phyloP scores from a whole-genome alignment of 495 filamentous ascomycete species.

The Penicillium mononematosum region DNA sequence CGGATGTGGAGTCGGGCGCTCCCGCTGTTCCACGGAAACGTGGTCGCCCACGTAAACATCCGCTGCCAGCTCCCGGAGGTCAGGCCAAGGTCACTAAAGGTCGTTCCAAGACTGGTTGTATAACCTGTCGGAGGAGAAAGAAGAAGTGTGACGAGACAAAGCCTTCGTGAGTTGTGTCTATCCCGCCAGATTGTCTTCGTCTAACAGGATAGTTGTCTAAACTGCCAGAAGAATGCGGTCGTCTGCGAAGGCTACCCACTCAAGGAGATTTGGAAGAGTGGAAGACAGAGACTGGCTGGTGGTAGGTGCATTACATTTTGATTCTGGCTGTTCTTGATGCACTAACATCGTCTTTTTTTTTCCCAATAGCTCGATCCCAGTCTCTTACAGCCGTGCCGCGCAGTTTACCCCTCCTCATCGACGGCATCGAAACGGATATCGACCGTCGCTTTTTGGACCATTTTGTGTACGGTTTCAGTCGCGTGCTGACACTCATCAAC shows the following conservation, averaged over 20 bases:
- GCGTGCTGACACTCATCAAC: slow-evolving; percentile 78
- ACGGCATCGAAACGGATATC: slow-evolving; percentile 80
- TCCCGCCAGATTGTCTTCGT: slow-evolving; percentile 4
- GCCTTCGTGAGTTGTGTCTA: slow-evolving; percentile 53
- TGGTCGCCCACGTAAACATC: slow-evolving; percentile 84
- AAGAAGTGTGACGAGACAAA: slow-evolving; percentile 99
- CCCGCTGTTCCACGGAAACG: slow-evolving; percentile 55
- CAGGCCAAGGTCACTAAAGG: slow-evolving; percentile 75
- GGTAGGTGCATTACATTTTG: slow-evolving; percentile 48
- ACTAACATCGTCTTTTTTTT: slow-evolving; percentile 14
- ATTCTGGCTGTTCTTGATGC: neutral
- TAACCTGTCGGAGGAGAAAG: slow-evolving; percentile 87
- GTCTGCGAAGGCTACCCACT: slow-evolving; percentile 92
- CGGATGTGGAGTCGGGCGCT: slow-evolving; percentile 38
- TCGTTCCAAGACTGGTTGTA: slow-evolving; percentile 91
- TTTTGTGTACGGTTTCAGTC: slow-evolving; percentile 77
- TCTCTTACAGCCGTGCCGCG: slow-evolving; percentile 47
- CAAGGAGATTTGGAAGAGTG: slow-evolving; percentile 82
- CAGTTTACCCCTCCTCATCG: slow-evolving; percentile 73
- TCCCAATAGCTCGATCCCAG: slow-evolving; percentile 36
- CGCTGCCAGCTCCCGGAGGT: slow-evolving; percentile 53
- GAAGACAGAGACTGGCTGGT: slow-evolving; percentile 72
- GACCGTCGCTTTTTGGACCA: slow-evolving; percentile 85
- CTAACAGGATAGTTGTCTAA: slow-evolving; percentile 56
- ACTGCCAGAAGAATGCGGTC: slow-evolving; percentile 92